These are phyloP conservation scores for Phaeosphaeria sp. DNA, from an alignment of 2,329 filamentous ascomycete species.

Conservation along the genomic window DNA sequence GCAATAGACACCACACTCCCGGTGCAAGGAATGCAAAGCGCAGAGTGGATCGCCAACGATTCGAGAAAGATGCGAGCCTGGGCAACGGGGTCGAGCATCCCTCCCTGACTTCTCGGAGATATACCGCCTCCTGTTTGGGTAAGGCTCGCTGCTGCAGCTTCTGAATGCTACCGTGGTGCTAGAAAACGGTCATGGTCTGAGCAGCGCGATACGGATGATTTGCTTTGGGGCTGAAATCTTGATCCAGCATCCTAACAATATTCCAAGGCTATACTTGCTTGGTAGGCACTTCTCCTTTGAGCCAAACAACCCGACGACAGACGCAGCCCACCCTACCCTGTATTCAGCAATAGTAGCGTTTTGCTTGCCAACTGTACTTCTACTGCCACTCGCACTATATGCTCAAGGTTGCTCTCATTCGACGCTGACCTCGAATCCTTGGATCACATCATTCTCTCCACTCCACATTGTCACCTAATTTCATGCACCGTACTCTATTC, in stretches of 20 bases:
- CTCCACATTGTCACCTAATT: constrained; percentile 21
- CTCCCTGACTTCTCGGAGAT: constrained; percentile 51
- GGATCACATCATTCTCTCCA: constrained; percentile 24
- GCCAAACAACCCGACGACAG: constrained; percentile 47
- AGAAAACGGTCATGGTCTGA: constrained; percentile 53
- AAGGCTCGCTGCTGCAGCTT: constrained; percentile 55
- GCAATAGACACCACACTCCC: constrained; percentile 32
- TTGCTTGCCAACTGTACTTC: constrained; percentile 42
- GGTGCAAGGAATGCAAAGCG: constrained; percentile 50
- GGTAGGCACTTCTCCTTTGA: constrained; percentile 49
- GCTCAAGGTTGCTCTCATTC: constrained; percentile 24
- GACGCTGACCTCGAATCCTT: constrained; percentile 29
- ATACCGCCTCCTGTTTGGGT: constrained; percentile 51
- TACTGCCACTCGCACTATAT: constrained; percentile 36
- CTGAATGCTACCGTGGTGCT: constrained; percentile 55
- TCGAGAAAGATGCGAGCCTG: constrained; percentile 44
- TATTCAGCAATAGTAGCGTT: constrained; percentile 44
- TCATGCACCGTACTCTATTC: constrained; percentile 11
- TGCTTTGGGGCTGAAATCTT: constrained; percentile 55
- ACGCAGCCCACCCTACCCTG: constrained; percentile 42
- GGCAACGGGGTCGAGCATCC: constrained; percentile 44
- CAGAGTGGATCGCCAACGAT: constrained; percentile 43
- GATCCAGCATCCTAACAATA: constrained; percentile 45
- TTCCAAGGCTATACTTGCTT: constrained; percentile 44
- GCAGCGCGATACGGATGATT: constrained; percentile 51